Evolutionary conservation across 148 eudicot species (phyloP).

Genomic region (Chenopodium formosanum): DNA sequence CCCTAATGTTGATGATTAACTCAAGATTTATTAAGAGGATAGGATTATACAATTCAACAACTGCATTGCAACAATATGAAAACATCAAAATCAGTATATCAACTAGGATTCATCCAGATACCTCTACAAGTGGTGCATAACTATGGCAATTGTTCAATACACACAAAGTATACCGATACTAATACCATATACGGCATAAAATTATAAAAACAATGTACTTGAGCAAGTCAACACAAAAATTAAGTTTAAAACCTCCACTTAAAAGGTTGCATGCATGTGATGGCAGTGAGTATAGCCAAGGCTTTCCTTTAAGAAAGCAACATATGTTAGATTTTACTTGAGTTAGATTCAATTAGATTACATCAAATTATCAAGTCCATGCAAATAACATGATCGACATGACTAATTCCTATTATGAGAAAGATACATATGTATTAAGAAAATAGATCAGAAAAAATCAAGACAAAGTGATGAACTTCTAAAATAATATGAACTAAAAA

Average conservation of each 20-base stretch:
- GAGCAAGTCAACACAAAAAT: not conserved
- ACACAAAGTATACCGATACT: not conserved
- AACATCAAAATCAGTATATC: too few species aligned
- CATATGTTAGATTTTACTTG: not conserved
- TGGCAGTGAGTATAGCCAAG: not conserved
- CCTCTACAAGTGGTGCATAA: not conserved
- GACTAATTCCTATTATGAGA: not conserved
- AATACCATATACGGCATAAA: not conserved
- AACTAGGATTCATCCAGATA: too few species aligned
- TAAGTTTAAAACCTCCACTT: not conserved
- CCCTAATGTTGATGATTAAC: too few species aligned
- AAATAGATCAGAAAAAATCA: not conserved
- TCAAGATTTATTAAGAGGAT: too few species aligned
- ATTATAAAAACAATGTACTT: not conserved
- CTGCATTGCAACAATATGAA: too few species aligned
- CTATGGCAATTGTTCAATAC: not conserved
- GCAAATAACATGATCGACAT: not conserved
- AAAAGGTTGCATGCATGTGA: not conserved
- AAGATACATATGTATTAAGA: not conserved
- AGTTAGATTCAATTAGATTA: not conserved
- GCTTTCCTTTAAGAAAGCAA: not conserved
- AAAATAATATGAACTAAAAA: not conserved
- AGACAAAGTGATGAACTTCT: not conserved
- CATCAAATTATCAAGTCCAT: not conserved
- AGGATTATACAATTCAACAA: too few species aligned